Evolutionary conservation across 345 rosid species (phyloP), one percentile per base, ranked within the genome.

Genomic region (Erysimum cheiranthoides): DNA sequence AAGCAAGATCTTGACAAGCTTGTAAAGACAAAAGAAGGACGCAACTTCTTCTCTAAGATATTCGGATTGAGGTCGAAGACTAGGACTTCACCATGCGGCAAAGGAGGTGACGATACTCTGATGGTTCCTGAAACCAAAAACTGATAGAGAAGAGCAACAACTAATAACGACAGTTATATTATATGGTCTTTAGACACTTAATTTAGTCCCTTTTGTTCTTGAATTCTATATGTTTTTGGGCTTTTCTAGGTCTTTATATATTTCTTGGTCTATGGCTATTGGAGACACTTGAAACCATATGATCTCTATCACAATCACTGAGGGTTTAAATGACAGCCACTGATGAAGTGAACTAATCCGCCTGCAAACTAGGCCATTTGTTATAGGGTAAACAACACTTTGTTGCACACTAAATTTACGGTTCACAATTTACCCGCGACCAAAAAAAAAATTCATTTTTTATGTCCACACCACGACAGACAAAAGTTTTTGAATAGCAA

Each of bases 1-100:
- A 92, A 88, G 76, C 86, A 85, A 62, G 91, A 92, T 71, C 90
- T 94, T 45, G 87, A 84, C 56, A 92, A 92, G 82, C 69, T 89
- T 64, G 85, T 75, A 39, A 86, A 85, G 80, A 77, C 94, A 5
- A 94, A 88, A 68, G 85, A 86, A 30, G 77, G 85, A 66, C 85
- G 95, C 82, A 89, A 80, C 78, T 61, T 85, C 57, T 85, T 91
- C 83, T 71, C 84, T 3, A 83, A 79, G 76, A 79, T 66, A 68
- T 73, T 94, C 35, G 83, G 86, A 3, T 85, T 82, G 10, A 74
- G 73, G 40, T 73, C 63, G 6, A 85, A 82, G 76, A 52, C 82
- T n/a, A 82, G 79, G 83, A 72, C 73, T 11, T 40, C 73, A 12
- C 77, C 73, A 32, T 78, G 81, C 21, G 61, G 60, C 5, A 59